Conservation (phyloP, 2,329 filamentous ascomycete species). For the Cordyceps sp. region DNA sequence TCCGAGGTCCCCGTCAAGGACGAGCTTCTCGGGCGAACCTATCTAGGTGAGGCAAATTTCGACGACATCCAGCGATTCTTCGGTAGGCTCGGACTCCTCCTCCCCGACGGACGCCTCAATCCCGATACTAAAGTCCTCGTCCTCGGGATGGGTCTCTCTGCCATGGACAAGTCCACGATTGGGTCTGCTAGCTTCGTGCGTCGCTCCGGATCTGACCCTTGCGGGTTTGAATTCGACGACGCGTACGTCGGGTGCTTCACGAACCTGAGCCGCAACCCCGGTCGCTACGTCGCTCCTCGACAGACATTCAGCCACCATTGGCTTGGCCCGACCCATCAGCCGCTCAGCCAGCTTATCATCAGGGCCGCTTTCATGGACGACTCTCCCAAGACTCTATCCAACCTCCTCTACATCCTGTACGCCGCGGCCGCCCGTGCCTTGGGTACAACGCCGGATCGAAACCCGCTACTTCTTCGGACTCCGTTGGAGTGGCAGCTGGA, state of each 20-base stretch:
- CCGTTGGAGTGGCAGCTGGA: background rate
- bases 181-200: background rate
- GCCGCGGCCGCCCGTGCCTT: background rate
- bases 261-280: background rate
- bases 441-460: background rate
- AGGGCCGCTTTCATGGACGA: background rate
- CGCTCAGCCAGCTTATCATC: background rate
- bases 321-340: background rate
- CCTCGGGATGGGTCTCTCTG: background rate
- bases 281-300: background rate
- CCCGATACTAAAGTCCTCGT: background rate
- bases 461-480: background rate
- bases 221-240: background rate
- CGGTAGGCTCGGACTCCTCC: background rate
- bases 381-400: background rate
- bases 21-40: background rate
- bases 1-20: background rate
- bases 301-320: background rate
- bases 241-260: background rate
- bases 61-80: background rate
- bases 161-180: background rate
- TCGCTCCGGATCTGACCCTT: background rate
- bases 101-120: background rate
- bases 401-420: background rate
- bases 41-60: background rate